phyloP scores from a whole-genome alignment of 2,329 filamentous ascomycete genomes.

The Arthrobotrys musiformis region DNA sequence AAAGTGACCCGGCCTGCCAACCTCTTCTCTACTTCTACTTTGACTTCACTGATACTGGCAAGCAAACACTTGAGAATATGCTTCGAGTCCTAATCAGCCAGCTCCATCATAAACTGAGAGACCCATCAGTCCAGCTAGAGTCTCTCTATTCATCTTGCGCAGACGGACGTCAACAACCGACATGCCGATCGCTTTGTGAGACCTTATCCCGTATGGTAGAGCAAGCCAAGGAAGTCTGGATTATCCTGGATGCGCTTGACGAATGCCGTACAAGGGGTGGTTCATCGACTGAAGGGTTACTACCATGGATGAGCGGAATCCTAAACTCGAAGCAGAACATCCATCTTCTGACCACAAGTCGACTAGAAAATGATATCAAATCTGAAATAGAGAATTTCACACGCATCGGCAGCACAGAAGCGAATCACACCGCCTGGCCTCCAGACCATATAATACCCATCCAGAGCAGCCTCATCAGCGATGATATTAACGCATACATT shows the following conservation, averaged over 20 bases:
- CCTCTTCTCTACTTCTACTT: slow-evolving; percentile 62
- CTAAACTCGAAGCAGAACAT: background rate
- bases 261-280: slow-evolving; percentile 58
- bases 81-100: slow-evolving; percentile 63
- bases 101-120: slow-evolving; percentile 58
- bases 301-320: no score
- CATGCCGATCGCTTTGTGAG: slow-evolving; percentile 57
- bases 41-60: slow-evolving; percentile 63
- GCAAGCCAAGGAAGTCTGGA: slow-evolving; percentile 57
- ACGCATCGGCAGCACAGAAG: no score
- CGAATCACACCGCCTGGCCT: no score
- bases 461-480: background rate
- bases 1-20: background rate
- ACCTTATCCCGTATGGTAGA: slow-evolving; percentile 59
- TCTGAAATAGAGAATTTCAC: no score
- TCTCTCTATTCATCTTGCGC: slow-evolving; percentile 58
- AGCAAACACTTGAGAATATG: slow-evolving; percentile 61
- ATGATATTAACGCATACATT: slow-evolving; percentile 23
- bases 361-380: background rate
- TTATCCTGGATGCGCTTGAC: slow-evolving; percentile 62
- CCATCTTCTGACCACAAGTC: slow-evolving; percentile 5
- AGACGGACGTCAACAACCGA: slow-evolving; percentile 59
- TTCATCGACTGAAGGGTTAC: no score
- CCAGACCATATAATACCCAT: background rate
- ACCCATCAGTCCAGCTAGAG: slow-evolving; percentile 57